Conservation (phyloP, 2,329 filamentous ascomycete species). For the Diaporthe nobilis region DNA sequence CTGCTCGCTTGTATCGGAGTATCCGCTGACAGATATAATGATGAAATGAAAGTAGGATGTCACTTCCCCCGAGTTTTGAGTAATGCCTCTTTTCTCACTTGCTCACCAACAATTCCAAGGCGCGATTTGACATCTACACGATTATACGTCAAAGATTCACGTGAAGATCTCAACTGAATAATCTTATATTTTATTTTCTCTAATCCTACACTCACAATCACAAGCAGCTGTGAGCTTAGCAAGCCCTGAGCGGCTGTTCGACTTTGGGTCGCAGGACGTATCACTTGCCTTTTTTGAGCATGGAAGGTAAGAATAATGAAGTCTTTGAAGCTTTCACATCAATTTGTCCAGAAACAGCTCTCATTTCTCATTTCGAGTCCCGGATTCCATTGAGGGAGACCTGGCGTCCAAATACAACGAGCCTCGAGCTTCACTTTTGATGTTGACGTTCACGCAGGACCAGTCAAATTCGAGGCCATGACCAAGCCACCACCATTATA, state of each 20-base stretch:
- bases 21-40: background rate
- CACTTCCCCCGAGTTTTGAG: too few species aligned
- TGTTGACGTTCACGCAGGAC: background rate
- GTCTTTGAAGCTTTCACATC: background rate
- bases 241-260: background rate
- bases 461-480: background rate
- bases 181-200: too few species aligned
- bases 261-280: background rate
- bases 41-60: background rate
- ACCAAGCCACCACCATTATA: background rate
- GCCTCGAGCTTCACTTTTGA: background rate
- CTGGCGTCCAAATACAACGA: rapidly evolving
- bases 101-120: background rate
- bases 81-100: background rate
- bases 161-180: rapidly evolving
- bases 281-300: background rate
- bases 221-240: background rate
- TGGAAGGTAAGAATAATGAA: background rate
- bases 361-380: background rate
- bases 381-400: background rate
- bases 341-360: background rate
- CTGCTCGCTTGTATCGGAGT: too few species aligned
- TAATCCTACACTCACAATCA: background rate
- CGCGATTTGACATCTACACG: rapidly evolving
- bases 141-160: too few species aligned